These are phyloP conservation scores for Begonia loranthoides DNA, from an alignment of 306 rosid species.

Conservation along the genomic window DNA sequence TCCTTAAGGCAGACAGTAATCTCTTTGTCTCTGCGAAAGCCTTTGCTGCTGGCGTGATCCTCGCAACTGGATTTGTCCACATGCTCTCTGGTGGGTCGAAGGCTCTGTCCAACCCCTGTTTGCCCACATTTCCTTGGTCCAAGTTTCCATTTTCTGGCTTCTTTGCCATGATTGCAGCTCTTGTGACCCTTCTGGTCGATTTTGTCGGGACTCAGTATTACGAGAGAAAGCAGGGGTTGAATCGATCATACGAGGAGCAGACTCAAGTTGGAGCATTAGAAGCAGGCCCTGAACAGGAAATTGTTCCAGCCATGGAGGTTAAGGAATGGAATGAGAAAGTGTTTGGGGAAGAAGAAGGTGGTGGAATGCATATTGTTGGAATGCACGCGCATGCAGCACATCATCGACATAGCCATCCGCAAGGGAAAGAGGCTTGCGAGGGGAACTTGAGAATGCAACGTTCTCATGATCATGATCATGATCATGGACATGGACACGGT, in stretches of 20 bases:
- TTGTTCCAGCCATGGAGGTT: constrained; percentile 14
- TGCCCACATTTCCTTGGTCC: constrained; percentile 66
- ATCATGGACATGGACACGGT: constrained; percentile 21
- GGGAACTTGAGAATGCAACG: constrained; percentile 18
- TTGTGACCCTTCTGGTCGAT: constrained; percentile 69
- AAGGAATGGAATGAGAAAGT: constrained; percentile 30
- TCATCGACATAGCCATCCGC: constrained; percentile 62
- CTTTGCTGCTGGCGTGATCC: constrained; percentile 91
- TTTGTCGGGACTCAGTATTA: constrained; percentile 83
- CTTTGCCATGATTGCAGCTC: constrained; percentile 81
- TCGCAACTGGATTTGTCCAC: constrained; percentile 91
- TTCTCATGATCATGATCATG: constrained; percentile 8
- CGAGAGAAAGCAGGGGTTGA: constrained; percentile 57
- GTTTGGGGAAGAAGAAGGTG: constrained; percentile 84
- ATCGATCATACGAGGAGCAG: constrained; percentile 19
- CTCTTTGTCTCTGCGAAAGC: constrained; percentile 68
- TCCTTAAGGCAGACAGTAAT: constrained; percentile 62
- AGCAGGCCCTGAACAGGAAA: constrained; percentile 18
- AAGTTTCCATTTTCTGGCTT: constrained; percentile 80
- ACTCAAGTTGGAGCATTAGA: constrained; percentile 32
- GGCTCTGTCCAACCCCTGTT: constrained; percentile 42
- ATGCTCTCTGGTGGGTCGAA: constrained; percentile 54
- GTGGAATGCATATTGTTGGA: constrained; percentile 94
- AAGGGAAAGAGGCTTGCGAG: constrained; percentile 52
- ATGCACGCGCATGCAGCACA: constrained; percentile 95